Percentiles rank a stretch among this genome's conserved stretches.
Conservation (phyloP, 225 moss, liverwort and hornwort genomes). For the Antitrichia curtipendula region DNA sequence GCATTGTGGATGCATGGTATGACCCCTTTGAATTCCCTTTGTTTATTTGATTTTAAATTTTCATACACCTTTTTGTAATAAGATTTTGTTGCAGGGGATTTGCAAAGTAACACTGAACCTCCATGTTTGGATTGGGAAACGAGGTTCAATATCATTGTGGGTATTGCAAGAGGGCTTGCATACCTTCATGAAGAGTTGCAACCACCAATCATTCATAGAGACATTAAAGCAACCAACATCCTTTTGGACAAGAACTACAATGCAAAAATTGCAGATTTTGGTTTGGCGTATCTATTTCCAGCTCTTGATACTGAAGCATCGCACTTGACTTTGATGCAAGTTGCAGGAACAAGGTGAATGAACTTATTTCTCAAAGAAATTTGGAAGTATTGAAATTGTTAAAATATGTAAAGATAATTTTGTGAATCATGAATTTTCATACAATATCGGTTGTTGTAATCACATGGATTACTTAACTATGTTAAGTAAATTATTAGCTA, state of each 20-base stretch:
- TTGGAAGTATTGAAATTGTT: not conserved
- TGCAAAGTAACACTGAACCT: not conserved
- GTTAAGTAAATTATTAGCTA: not conserved
- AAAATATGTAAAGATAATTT: not conserved
- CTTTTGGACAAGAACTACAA: not conserved
- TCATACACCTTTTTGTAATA: not conserved
- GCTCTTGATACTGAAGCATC: not conserved
- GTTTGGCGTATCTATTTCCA: not conserved
- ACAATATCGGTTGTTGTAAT: rapidly evolving
- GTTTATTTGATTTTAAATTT: not conserved
- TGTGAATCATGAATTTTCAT: not conserved
- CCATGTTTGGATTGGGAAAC: slow-evolving; percentile 18
- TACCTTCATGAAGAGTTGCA: not conserved
- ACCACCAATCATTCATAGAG: not conserved
- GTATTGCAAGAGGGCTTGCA: not conserved
- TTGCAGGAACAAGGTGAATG: not conserved
- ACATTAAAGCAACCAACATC: not conserved
- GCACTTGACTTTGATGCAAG: not conserved
- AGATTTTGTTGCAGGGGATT: not conserved
- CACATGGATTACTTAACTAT: not conserved
- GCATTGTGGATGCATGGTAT: not conserved
- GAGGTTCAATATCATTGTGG: not conserved
- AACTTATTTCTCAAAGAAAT: too few species aligned
- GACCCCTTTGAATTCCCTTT: not conserved
- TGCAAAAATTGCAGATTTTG: not conserved